Percentiles rank a stretch among this genome's conserved stretches.
Evolutionary conservation across 2,329 filamentous ascomycete species (phyloP).

Genomic region (Chrysoporthe puriensis): DNA sequence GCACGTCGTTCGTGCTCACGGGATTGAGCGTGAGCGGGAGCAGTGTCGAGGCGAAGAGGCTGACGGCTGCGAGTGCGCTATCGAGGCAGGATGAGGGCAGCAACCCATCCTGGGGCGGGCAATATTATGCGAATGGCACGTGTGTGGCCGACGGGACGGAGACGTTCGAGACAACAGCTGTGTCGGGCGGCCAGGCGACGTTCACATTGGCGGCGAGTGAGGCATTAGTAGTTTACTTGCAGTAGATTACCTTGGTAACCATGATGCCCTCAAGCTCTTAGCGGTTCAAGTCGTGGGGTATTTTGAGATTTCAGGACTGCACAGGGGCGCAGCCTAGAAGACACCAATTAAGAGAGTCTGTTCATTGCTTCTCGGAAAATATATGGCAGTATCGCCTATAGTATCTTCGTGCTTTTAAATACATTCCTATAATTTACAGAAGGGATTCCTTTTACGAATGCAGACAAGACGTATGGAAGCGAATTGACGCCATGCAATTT

Average conservation of each 20-base stretch:
- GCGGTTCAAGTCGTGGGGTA: too few species aligned
- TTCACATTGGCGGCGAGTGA: conserved; percentile 50
- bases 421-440: too few species aligned
- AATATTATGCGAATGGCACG: conserved; percentile 49
- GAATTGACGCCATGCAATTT: too few species aligned
- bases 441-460: too few species aligned
- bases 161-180: conserved; percentile 41
- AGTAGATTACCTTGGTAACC: conserved; percentile 30
- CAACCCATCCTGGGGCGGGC: conserved; percentile 49
- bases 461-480: too few species aligned
- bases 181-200: conserved; percentile 42
- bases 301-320: too few species aligned
- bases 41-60: conserved; percentile 46
- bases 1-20: conserved; percentile 46
- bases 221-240: conserved; percentile 51
- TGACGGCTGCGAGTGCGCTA: conserved; percentile 48
- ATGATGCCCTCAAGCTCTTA: too few species aligned
- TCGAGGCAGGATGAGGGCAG: conserved; percentile 49
- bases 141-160: conserved; percentile 48
- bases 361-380: too few species aligned
- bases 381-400: too few species aligned
- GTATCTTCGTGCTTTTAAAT: too few species aligned
- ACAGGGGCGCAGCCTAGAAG: too few species aligned
- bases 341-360: too few species aligned
- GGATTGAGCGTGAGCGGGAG: conserved; percentile 41